phyloP scores from a whole-genome alignment of 768 basidiomycete species.

The Tremella mesenterica region DNA sequence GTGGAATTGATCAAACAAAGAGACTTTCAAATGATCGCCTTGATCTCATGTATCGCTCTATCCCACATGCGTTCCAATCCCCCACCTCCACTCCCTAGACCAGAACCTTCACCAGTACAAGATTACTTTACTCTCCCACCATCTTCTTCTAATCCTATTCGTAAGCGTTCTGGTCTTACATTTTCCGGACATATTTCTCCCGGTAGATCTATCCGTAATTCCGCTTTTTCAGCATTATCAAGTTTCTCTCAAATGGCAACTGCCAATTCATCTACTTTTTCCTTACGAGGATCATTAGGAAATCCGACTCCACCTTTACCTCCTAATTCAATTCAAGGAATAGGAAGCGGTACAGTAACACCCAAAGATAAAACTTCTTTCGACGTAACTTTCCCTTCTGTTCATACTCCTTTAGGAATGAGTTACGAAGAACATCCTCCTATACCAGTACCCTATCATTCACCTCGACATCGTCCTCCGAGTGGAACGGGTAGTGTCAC shows the following conservation, averaged over 20 bases:
- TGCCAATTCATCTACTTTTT: neutral
- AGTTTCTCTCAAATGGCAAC: constrained; percentile 36
- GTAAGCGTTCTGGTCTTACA: constrained; percentile 2
- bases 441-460: no score
- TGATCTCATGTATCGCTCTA: constrained; percentile 24
- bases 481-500: no score
- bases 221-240: constrained; percentile 8
- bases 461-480: no score
- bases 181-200: constrained; percentile 2
- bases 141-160: constrained; percentile 3
- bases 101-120: constrained; percentile 22
- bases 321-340: no score
- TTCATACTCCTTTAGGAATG: constrained; percentile 5
- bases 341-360: no score
- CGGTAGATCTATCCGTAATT: neutral
- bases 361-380: constrained; percentile 5
- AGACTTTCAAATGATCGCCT: constrained; percentile 35
- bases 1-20: constrained; percentile 13
- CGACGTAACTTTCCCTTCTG: neutral
- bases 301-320: no score
- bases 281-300: neutral
- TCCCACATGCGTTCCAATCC: constrained; percentile 7
- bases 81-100: constrained; percentile 9
- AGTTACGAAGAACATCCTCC: neutral
- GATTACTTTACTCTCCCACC: constrained; percentile 37